Evolutionary conservation across 805 yeast species (phyloP).

Genomic region (Kodamaea lidongshanica): DNA sequence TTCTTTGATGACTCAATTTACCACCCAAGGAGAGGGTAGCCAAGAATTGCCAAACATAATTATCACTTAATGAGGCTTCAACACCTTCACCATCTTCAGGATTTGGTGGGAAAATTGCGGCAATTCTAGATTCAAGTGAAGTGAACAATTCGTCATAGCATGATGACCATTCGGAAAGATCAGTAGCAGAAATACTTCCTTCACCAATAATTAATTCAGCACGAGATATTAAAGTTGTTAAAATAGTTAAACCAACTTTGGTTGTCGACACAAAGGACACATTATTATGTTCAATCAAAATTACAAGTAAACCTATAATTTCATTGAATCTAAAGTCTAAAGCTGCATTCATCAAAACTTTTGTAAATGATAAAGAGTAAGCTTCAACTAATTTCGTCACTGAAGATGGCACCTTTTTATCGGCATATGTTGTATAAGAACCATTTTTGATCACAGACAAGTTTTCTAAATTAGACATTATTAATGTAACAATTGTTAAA

Average conservation of each 20-base stretch:
- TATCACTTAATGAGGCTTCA: constrained; percentile 35
- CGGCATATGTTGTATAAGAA: constrained; percentile 60
- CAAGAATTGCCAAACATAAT: constrained; percentile 91
- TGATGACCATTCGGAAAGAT: constrained; percentile 64
- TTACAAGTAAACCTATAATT: constrained; percentile 68
- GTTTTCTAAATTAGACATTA: constrained; percentile 75
- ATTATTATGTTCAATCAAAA: constrained; percentile 64
- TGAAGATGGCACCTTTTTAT: constrained; percentile 47
- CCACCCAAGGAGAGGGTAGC: constrained; percentile 93
- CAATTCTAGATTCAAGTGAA: constrained; percentile 68
- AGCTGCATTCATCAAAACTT: constrained; percentile 74
- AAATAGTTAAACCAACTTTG: constrained; percentile 77
- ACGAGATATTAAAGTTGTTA: constrained; percentile 86
- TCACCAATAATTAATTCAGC: constrained; percentile 91
- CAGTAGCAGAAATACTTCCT: constrained; percentile 49
- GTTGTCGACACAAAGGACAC: constrained; percentile 62
- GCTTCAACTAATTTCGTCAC: constrained; percentile 60
- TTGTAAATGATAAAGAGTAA: constrained; percentile 75
- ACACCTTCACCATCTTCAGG: constrained; percentile 50
- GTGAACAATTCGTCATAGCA: constrained; percentile 80
- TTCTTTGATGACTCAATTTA: constrained; percentile 81
- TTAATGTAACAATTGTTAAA: constrained; percentile 65
- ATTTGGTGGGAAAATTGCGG: constrained; percentile 75
- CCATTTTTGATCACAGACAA: constrained; percentile 74
- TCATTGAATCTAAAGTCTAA: constrained; percentile 77